phyloP scores from a whole-genome alignment of 139 green algal genomes.

The Chlamydomonas sphaeroides region DNA sequence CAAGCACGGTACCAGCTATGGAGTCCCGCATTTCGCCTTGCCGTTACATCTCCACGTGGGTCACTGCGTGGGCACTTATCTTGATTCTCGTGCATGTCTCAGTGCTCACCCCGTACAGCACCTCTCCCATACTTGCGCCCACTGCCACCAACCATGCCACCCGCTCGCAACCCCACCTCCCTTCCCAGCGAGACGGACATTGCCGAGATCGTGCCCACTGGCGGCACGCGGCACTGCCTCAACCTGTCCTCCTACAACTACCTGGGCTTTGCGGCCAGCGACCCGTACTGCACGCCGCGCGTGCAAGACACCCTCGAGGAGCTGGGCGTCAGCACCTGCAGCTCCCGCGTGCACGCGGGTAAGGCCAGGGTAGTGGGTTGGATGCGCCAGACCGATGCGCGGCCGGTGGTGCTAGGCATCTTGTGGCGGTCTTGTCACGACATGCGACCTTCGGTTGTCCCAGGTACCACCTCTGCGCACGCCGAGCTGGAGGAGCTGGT shows the following conservation, averaged over 20 bases:
- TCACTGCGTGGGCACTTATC: no score
- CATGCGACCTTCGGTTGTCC: no score
- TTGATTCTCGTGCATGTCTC: no score
- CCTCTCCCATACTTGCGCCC: constrained; percentile 98
- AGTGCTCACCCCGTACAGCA: constrained; percentile 92
- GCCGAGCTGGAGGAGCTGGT: no score
- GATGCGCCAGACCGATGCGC: constrained; percentile 75
- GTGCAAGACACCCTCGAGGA: constrained; percentile 76
- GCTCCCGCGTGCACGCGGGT: constrained; percentile 55
- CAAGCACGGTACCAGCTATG: no score
- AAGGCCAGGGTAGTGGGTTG: no score
- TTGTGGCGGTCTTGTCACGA: no score
- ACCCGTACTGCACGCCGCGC: constrained; percentile 94
- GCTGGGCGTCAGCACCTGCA: constrained; percentile 75
- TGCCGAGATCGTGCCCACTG: constrained; percentile 72
- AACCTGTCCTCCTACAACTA: constrained; percentile 99
- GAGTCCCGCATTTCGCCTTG: no score
- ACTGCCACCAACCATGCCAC: constrained; percentile 90
- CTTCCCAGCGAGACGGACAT: constrained; percentile 29
- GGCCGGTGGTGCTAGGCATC: constrained; percentile 64
- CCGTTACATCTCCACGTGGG: no score
- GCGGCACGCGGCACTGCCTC: constrained; percentile 72
- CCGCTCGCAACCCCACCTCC: constrained; percentile 74
- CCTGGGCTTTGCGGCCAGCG: constrained; percentile 93
- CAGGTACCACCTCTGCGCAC: no score